Percentiles rank a stretch among this genome's conserved stretches.
Conservation (phyloP, 2,329 filamentous ascomycete species). For the Aschersonia sp. region DNA sequence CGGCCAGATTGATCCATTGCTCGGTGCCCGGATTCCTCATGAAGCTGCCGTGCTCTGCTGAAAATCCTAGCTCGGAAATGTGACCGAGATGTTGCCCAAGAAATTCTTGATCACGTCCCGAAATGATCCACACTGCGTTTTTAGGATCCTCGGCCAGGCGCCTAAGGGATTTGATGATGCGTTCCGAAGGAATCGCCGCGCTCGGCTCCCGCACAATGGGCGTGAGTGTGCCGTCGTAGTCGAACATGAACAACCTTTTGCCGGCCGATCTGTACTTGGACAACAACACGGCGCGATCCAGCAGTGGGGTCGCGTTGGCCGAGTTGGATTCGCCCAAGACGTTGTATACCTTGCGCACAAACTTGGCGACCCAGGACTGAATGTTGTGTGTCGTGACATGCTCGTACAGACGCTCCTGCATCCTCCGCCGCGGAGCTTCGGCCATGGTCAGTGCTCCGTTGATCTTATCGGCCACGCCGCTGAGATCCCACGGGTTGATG, state of each 20-base stretch:
- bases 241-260: constrained; percentile 91
- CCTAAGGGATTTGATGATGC: constrained; percentile 66
- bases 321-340: constrained; percentile 68
- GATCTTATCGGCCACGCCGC: constrained; percentile 71
- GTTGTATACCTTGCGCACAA: constrained; percentile 63
- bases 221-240: constrained; percentile 94
- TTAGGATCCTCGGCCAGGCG: constrained; percentile 62
- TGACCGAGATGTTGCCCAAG: constrained; percentile 84
- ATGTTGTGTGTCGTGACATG: constrained; percentile 80
- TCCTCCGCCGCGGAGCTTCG: constrained; percentile 44
- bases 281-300: constrained; percentile 62
- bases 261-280: constrained; percentile 58
- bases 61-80: constrained; percentile 78
- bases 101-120: constrained; percentile 84
- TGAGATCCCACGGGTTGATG: constrained; percentile 92
- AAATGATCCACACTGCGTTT: constrained; percentile 97
- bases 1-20: constrained; percentile 80
- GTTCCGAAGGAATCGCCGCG: constrained; percentile 74
- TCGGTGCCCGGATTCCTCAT: constrained; percentile 65
- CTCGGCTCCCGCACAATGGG: constrained; percentile 88
- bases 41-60: constrained; percentile 93
- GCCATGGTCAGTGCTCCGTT: constrained; percentile 69
- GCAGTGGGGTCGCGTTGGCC: constrained; percentile 61
- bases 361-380: constrained; percentile 70
- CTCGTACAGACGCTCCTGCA: constrained; percentile 63